Percentiles rank a stretch among this genome's conserved stretches.
phyloP scores from a whole-genome alignment of 495 filamentous ascomycete species.

The Penicilliopsis zonata region DNA sequence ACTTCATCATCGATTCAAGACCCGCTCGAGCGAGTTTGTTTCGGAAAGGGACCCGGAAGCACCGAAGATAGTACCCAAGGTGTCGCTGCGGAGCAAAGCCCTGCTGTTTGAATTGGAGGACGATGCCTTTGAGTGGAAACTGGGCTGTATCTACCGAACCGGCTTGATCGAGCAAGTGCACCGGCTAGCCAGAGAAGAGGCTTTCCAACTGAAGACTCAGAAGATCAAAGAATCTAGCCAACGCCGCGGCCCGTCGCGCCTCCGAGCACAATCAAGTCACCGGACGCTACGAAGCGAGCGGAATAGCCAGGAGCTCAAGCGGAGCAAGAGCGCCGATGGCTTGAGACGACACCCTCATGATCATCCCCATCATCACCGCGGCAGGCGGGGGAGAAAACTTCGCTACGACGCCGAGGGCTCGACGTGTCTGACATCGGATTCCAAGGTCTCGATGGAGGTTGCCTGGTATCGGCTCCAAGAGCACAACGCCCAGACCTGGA shows the following conservation, averaged over 20 bases:
- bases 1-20: constrained; percentile 81
- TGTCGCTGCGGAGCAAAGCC: constrained; percentile 69
- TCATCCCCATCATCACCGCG: constrained; percentile 11
- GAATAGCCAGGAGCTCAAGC: constrained; percentile 26
- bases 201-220: constrained; percentile 75
- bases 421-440: constrained; percentile 51
- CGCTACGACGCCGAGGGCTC: constrained; percentile 73
- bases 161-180: constrained; percentile 84
- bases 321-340: constrained; percentile 44
- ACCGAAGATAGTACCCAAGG: constrained; percentile 72
- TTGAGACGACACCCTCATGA: constrained; percentile 23
- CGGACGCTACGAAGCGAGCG: constrained; percentile 31
- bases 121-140: constrained; percentile 93
- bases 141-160: constrained; percentile 81
- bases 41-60: constrained; percentile 70
- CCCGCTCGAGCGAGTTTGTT: constrained; percentile 75
- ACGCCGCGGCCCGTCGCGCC: constrained; percentile 33
- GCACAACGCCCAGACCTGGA: constrained; percentile 86
- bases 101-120: constrained; percentile 89
- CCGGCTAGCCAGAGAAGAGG: constrained; percentile 77
- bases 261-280: constrained; percentile 41
- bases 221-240: constrained; percentile 61
- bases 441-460: constrained; percentile 57
- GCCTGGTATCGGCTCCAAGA: constrained; percentile 64
- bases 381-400: constrained; percentile 35